Evolutionary conservation across 2,329 filamentous ascomycete genomes (phyloP), one percentile per base, ranked within the genome.

Genomic region (Annulohypoxylon truncatum): DNA sequence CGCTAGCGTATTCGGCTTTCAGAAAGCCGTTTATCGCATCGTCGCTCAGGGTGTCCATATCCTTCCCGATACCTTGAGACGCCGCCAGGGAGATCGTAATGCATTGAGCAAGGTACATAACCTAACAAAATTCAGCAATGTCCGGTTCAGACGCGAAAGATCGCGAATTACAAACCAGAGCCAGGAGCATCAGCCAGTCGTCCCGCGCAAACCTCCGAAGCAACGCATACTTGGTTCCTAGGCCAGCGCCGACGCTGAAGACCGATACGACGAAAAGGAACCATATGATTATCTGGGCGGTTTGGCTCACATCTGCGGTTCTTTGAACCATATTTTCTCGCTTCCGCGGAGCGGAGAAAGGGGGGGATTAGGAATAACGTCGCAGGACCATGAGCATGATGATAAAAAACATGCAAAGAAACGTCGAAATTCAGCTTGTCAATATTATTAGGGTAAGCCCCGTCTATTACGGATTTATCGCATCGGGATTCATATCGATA

Each of bases 1-100:
- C 42, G 20, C 70, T 71, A n/a, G 62, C 52, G 31, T 73, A 73
- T 35, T 72, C 69, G 33, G 70, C 70, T 70, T 73, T 67, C 3
- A 55, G 62, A 40, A 70, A 54, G 22, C 13, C 35, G 26, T 62
- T 62, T 22, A 73, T 42, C 18, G 54, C 61, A 0, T 62, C 58
- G 20, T 51, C 29, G 12, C n/a, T 62, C 13, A 72, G 48, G 10
- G 35, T 64, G 26, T 46, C 46, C 9, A 55, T 48, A 31, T 66
- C 42, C 20, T 69, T 56, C 18, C 70, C 72, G 12, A 74, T 67
- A 4, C 71, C 70, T 8, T 60, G 55, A 2, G 70, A 71, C 44
- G 67, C 66, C 2, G 63, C 68, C 26, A 72, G 9, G 6, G 72
- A 70, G 31, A 73, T 64, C 8, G 68, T 54, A n/a, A 73, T 57